phyloP scores from a whole-genome alignment of 2,329 filamentous ascomycete species.

The Escovopsis weberi region DNA sequence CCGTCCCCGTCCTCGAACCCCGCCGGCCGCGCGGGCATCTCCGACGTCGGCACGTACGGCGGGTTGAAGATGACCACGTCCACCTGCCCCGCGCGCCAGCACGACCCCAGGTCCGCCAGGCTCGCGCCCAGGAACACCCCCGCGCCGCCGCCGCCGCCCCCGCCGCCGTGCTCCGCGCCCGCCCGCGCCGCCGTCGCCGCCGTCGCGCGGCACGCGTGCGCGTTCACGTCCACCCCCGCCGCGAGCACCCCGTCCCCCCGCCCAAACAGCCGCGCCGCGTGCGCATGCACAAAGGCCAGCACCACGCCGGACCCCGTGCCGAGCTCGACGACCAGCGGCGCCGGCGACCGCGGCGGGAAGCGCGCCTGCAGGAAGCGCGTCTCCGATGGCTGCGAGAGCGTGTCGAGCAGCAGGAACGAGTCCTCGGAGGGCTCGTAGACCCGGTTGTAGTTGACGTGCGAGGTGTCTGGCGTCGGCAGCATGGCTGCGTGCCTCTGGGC shows the following conservation, averaged over 20 bases:
- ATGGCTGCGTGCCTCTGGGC: slow-evolving; percentile 29
- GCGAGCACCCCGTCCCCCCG: slow-evolving; percentile 49
- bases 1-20: slow-evolving; percentile 12
- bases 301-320: slow-evolving; percentile 89
- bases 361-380: slow-evolving; percentile 49
- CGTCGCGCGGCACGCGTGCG: slow-evolving; percentile 67
- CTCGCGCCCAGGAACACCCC: slow-evolving; percentile 47
- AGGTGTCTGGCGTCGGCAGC: slow-evolving; percentile 88
- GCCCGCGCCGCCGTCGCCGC: slow-evolving; percentile 48
- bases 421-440: slow-evolving; percentile 96
- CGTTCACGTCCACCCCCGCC: slow-evolving; percentile 72
- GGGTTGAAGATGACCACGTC: slow-evolving; percentile 94
- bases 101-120: slow-evolving; percentile 53
- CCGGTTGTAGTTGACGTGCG: slow-evolving; percentile 74
- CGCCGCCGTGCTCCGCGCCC: slow-evolving; percentile 18
- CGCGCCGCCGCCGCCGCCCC: slow-evolving; percentile 14
- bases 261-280: slow-evolving; percentile 59
- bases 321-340: slow-evolving; percentile 64
- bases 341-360: slow-evolving; percentile 29
- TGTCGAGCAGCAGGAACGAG: slow-evolving; percentile 87
- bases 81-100: slow-evolving; percentile 42
- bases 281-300: slow-evolving; percentile 71
- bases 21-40: slow-evolving; percentile 43
- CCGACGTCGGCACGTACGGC: slow-evolving; percentile 81
- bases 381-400: slow-evolving; percentile 60